These are phyloP conservation scores for Flaveria bidentis DNA, from an alignment of 129 eudicot species.

Conservation along the genomic window DNA sequence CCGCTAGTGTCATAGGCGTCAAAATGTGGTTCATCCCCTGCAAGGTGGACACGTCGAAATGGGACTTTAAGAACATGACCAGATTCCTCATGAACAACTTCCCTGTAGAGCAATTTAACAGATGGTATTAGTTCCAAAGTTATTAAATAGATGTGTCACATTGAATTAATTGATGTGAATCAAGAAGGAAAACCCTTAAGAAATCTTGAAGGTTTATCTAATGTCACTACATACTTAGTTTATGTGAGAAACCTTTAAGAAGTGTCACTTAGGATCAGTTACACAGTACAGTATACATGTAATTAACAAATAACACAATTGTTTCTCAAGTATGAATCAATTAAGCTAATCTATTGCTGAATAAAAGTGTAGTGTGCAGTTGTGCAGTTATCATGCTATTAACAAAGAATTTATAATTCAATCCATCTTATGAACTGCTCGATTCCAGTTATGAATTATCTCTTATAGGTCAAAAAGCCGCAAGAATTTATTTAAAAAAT, in stretches of 20 bases:
- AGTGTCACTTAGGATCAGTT: neutral
- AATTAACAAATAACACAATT: neutral
- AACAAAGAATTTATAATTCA: neutral
- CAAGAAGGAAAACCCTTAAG: no score
- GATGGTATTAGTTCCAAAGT: slow-evolving; percentile 25
- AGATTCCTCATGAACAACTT: slow-evolving; percentile 75
- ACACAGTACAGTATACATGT: no score
- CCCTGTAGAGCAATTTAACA: slow-evolving; percentile 47
- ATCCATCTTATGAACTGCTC: neutral
- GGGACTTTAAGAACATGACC: slow-evolving; percentile 95
- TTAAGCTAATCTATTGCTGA: neutral
- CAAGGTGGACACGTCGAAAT: slow-evolving; percentile 81
- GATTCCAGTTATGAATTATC: neutral
- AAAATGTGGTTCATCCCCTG: slow-evolving; percentile 96
- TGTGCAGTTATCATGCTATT: neutral
- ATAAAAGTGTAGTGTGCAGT: neutral
- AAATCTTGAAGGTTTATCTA: no score
- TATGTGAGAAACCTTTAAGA: neutral
- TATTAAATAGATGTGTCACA: neutral
- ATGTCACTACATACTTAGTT: neutral
- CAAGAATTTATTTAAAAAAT: neutral
- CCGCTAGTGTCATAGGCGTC: slow-evolving; percentile 98
- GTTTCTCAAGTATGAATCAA: neutral
- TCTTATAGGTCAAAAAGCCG: neutral
- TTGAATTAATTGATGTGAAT: neutral